A percentile compares a stretch with the other conserved stretches of the same genome.
Conservation (phyloP, 139 green algal genomes). For the Astrephomene gubernaculifera region DNA sequence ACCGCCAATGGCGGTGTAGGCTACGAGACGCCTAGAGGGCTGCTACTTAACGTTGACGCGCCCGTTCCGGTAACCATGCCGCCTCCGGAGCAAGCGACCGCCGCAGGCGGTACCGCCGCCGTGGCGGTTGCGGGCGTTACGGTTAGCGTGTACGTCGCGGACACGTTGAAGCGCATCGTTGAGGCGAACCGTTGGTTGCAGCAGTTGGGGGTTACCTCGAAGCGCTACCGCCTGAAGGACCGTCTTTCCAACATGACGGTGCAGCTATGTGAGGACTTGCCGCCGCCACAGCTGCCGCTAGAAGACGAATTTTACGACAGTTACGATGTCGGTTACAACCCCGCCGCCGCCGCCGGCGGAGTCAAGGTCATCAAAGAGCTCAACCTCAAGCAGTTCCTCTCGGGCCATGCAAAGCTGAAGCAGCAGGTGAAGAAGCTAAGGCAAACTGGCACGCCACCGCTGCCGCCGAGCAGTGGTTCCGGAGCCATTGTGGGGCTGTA, state of each 20-base stretch:
- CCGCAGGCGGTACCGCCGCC: conserved; percentile 31
- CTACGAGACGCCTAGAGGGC: too few species aligned
- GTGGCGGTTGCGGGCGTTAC: conserved; percentile 36
- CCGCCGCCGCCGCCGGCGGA: neutral
- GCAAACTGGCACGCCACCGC: neutral
- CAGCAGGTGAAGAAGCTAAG: conserved; percentile 17
- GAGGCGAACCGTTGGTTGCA: conserved; percentile 53
- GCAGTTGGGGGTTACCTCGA: conserved; percentile 21
- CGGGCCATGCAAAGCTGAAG: conserved; percentile 30
- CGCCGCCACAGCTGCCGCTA: neutral
- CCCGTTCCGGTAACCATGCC: neutral
- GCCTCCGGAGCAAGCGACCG: neutral
- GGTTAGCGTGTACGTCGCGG: conserved; percentile 51
- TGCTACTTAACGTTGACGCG: neutral
- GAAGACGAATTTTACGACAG: neutral
- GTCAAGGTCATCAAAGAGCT: conserved; percentile 35
- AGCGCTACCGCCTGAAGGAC: conserved; percentile 47
- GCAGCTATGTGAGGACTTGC: conserved; percentile 36
- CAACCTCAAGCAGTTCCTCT: conserved; percentile 45
- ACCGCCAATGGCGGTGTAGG: too few species aligned
- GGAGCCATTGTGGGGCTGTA: neutral
- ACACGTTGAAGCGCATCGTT: conserved; percentile 42
- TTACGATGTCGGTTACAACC: neutral
- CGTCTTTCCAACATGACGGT: conserved; percentile 37
- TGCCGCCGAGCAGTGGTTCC: neutral